Evolutionary conservation across 2,329 filamentous ascomycete genomes (phyloP).

Genomic region (Neofusicoccum sp.): DNA sequence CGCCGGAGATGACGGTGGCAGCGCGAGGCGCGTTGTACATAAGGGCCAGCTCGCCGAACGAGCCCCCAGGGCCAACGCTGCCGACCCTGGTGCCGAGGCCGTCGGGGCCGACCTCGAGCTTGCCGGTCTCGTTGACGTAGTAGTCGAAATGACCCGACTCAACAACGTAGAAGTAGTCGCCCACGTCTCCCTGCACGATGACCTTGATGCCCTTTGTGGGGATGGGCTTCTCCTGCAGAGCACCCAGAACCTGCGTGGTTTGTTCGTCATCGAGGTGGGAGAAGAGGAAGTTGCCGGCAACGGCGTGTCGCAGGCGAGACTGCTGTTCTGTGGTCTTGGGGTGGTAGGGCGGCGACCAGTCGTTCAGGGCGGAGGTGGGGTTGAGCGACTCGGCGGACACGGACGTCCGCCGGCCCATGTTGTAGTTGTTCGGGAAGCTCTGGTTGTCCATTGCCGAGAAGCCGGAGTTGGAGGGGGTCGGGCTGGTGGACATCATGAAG

Average conservation of each 20-base stretch:
- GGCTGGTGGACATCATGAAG: slow-evolving; percentile 27
- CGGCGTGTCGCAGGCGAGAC: slow-evolving; percentile 72
- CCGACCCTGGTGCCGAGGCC: slow-evolving; percentile 82
- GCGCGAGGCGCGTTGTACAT: slow-evolving; percentile 99
- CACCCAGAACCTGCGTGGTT: slow-evolving; percentile 79
- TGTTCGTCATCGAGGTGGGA: slow-evolving; percentile 93
- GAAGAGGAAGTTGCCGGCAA: slow-evolving; percentile 90
- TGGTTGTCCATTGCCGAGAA: slow-evolving; percentile 56
- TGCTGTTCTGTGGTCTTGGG: slow-evolving; percentile 82
- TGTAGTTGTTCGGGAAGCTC: slow-evolving; percentile 87
- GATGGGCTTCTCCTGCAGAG: slow-evolving; percentile 90
- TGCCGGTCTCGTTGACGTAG: slow-evolving; percentile 77
- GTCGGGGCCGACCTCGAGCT: slow-evolving; percentile 73
- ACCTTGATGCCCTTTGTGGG: slow-evolving; percentile 88
- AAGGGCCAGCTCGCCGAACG: slow-evolving; percentile 92
- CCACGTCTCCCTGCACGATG: slow-evolving; percentile 91
- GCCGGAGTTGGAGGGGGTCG: slow-evolving; percentile 42
- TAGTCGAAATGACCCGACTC: slow-evolving; percentile 89
- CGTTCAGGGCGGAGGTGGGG: slow-evolving; percentile 75
- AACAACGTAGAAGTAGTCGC: slow-evolving; percentile 97
- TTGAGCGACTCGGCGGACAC: slow-evolving; percentile 96
- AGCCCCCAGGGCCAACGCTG: slow-evolving; percentile 80
- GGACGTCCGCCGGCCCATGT: slow-evolving; percentile 87
- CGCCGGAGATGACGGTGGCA: slow-evolving; percentile 84
- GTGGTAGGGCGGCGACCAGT: slow-evolving; percentile 85